Base-by-base conservation (phyloP, 1,139 yeast genomes). In the Debaryomyces sp. region DNA sequence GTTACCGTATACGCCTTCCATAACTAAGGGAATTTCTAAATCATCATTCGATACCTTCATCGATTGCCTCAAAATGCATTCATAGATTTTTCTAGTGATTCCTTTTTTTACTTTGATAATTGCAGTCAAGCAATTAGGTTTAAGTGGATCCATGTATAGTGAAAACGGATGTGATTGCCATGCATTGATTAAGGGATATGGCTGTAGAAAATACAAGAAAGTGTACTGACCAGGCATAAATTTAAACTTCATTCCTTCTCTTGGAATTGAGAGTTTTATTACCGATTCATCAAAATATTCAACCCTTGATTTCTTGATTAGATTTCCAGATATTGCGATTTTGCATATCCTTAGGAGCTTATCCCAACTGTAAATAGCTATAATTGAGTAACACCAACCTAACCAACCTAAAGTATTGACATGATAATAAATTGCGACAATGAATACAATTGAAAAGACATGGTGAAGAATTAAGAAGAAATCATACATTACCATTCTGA, bases 311-410 rank as follows among this genome's bases (percentile, higher is more conserved):
- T 55, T 58, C 49, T 66, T 69, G 12, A 65, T 27, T 34, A 34
- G 6, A 8, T 7, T 32, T 23, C 47, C 47, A 4, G 44, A 44
- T 26, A 13, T 54, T 39, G 79, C 80, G 47, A 73, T 61, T 33
- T 73, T 61, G 2, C 58, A 41, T 39, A 73, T 55, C 51, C 80
- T 62, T 34, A 66, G 44, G 2, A 68, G 39, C 51, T 78, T 63
- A 50, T 76, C 81, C 46, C 62, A 68, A 3, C 57, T 54, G 68
- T 73, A 66, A 18, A 73, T 66, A 8, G 61, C 75, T 40, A 68
- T 67, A 51, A 71, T 60, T 0, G 79, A 63, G 61, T 73, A 69
- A 6, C 72, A 49, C 79, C 78, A 75, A 22, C 71, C 75, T 58
- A 70, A 55, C 77, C 78, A 75, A 8, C 80, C 81, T 41, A 73